A percentile compares a stretch with the other conserved stretches of the same genome.
Conservation (phyloP, 352 stramenopile species). For the Thraustotheca clavata region DNA sequence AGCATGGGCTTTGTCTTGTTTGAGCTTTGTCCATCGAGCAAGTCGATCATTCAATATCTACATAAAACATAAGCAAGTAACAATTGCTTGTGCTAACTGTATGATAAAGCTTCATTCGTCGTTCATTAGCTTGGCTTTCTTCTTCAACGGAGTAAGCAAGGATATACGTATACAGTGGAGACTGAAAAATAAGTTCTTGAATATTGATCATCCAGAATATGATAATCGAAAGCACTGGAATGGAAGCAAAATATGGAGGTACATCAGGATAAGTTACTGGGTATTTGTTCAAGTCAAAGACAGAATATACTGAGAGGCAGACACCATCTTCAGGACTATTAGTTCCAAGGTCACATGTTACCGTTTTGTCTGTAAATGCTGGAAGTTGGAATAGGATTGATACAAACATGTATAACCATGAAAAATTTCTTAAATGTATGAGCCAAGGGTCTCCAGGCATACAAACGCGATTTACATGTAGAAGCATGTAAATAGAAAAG, state of each 20-base stretch:
- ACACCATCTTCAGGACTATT: not conserved
- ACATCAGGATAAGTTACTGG: constrained; percentile 6
- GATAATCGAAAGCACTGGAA: constrained; percentile 32
- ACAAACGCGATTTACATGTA: constrained; percentile 1
- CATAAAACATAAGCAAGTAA: not conserved
- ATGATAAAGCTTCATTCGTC: not conserved
- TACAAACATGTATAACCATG: constrained; percentile 42
- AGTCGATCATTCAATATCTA: constrained; percentile 29
- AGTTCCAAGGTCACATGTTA: constrained; percentile 39
- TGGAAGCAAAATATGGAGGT: not conserved
- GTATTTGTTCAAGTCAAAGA: constrained; percentile 21
- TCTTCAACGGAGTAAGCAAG: not conserved
- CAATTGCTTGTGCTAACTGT: not conserved
- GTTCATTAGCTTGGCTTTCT: not conserved
- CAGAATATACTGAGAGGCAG: constrained; percentile 2
- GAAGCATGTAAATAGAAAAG: constrained; percentile 20
- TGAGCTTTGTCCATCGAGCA: constrained; percentile 65
- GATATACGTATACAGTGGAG: constrained; percentile 17
- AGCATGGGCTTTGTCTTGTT: constrained; percentile 74
- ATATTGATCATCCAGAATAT: constrained; percentile 81
- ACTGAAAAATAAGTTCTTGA: constrained; percentile 28
- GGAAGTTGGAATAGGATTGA: constrained; percentile 63
- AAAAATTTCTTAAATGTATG: constrained; percentile 2
- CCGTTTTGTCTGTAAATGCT: constrained; percentile 44
- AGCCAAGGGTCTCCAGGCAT: not conserved